These are phyloP conservation scores for Tuber borchii DNA, from an alignment of 495 filamentous ascomycete genomes.

Conservation along the genomic window DNA sequence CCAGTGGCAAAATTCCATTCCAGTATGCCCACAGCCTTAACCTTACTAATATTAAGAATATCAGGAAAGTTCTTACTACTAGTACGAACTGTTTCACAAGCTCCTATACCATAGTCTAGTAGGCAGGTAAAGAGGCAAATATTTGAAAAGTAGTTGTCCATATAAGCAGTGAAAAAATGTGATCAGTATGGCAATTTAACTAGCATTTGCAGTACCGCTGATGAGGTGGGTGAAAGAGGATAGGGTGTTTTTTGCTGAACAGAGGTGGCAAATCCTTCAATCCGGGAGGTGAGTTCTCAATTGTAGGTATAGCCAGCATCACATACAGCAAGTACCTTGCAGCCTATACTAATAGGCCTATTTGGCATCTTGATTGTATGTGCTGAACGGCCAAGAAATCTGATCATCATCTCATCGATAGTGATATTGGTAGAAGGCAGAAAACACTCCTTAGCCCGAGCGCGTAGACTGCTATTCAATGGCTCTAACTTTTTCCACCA, in stretches of 20 bases:
- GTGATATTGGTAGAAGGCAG: slow-evolving; percentile 7
- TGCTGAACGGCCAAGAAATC: slow-evolving; percentile 14
- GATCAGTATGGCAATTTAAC: neutral
- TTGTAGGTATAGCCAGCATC: too few species aligned
- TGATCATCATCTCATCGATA: slow-evolving; percentile 22
- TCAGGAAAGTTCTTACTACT: slow-evolving; percentile 7
- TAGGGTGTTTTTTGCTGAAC: neutral
- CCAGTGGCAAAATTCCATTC: neutral
- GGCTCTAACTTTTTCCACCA: slow-evolving; percentile 11
- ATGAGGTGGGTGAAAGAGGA: too few species aligned
- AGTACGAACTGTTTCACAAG: slow-evolving; percentile 6
- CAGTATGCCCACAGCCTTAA: neutral
- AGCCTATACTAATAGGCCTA: too few species aligned
- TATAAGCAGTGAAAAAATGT: slow-evolving; percentile 6
- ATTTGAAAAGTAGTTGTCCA: too few species aligned
- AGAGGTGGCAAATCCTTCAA: neutral
- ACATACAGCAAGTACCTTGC: too few species aligned
- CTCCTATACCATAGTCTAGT: slow-evolving; percentile 2
- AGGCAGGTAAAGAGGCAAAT: neutral
- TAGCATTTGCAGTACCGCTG: too few species aligned
- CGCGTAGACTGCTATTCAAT: neutral
- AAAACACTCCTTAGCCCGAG: neutral
- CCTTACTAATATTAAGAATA: slow-evolving; percentile 5
- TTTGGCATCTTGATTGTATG: too few species aligned
- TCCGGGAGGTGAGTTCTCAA: too few species aligned